These are phyloP conservation scores for Annona squamosa DNA, from an alignment of 164 flowering plant species.

Conservation along the genomic window DNA sequence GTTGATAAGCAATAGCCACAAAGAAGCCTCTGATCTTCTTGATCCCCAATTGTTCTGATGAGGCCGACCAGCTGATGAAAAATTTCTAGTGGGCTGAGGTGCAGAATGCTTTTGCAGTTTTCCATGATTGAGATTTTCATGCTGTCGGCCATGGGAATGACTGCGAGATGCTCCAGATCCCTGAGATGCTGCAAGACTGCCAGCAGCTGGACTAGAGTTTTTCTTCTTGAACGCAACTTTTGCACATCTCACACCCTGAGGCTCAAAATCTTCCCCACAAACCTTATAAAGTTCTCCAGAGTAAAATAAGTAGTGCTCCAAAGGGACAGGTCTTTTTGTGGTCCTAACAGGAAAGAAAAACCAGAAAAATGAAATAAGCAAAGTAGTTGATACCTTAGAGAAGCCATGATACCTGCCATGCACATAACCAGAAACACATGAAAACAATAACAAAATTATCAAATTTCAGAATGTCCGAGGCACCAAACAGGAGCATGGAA, in stretches of 20 bases:
- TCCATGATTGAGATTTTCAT: constrained; percentile 42
- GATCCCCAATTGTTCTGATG: constrained; percentile 52
- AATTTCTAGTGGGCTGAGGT: constrained; percentile 32
- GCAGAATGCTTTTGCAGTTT: constrained; percentile 73
- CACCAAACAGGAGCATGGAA: neutral
- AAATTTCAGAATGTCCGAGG: neutral
- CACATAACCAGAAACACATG: neutral
- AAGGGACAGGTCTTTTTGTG: constrained; percentile 89
- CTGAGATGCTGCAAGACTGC: constrained; percentile 32
- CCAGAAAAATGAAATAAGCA: neutral
- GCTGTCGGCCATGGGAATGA: constrained; percentile 45
- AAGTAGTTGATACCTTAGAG: neutral
- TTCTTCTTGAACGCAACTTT: constrained; percentile 78
- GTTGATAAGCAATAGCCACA: constrained; percentile 73
- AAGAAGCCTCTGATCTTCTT: constrained; percentile 68
- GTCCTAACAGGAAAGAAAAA: constrained; percentile 52
- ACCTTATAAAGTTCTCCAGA: constrained; percentile 89
- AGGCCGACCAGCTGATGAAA: constrained; percentile 34
- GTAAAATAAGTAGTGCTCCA: constrained; percentile 91
- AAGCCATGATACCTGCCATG: too few relatives aligned
- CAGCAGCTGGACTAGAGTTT: constrained; percentile 35
- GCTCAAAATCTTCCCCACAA: constrained; percentile 74
- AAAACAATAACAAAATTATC: neutral
- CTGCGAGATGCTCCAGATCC: constrained; percentile 41
- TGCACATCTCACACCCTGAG: constrained; percentile 73